Conservation (phyloP, 1,139 yeast species). For the Debaryomyces sp. region DNA sequence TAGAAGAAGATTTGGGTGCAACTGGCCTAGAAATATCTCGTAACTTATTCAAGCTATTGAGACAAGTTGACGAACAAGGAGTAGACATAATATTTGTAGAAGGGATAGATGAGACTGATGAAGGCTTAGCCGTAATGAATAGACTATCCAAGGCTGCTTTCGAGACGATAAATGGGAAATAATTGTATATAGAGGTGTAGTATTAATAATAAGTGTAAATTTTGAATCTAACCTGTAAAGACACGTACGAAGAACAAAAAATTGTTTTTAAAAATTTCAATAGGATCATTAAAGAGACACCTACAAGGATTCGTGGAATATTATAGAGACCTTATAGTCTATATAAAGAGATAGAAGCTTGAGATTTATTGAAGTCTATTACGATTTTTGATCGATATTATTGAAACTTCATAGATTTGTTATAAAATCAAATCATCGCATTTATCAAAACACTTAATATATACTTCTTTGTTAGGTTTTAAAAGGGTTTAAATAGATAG, state of each 20-base stretch:
- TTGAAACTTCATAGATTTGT: constrained; percentile 1
- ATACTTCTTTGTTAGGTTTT: neutral
- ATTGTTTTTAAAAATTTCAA: constrained; percentile 5
- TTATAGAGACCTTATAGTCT: neutral
- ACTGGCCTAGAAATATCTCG: constrained; percentile 68
- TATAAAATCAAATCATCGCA: neutral
- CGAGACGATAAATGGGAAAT: constrained; percentile 34
- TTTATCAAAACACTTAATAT: neutral
- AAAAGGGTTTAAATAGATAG: neutral
- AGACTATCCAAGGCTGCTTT: constrained; percentile 85
- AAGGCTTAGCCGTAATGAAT: constrained; percentile 95
- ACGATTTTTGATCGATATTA: neutral
- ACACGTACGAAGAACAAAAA: constrained; percentile 2
- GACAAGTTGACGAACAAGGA: constrained; percentile 69
- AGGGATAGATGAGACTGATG: constrained; percentile 67
- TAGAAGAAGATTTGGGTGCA: constrained; percentile 55
- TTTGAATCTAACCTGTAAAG: constrained; percentile 7
- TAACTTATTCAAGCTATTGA: constrained; percentile 67
- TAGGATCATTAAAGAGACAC: neutral
- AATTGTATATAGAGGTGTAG: neutral
- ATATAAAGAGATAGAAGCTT: neutral
- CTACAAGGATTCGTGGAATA: constrained; percentile 1
- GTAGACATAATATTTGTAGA: constrained; percentile 74
- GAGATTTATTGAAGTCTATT: neutral
- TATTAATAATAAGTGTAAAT: neutral